Percentiles rank a stretch among this genome's conserved stretches.
Evolutionary conservation across 352 stramenopile genomes (phyloP).

Genomic region (Globisporangium solare): DNA sequence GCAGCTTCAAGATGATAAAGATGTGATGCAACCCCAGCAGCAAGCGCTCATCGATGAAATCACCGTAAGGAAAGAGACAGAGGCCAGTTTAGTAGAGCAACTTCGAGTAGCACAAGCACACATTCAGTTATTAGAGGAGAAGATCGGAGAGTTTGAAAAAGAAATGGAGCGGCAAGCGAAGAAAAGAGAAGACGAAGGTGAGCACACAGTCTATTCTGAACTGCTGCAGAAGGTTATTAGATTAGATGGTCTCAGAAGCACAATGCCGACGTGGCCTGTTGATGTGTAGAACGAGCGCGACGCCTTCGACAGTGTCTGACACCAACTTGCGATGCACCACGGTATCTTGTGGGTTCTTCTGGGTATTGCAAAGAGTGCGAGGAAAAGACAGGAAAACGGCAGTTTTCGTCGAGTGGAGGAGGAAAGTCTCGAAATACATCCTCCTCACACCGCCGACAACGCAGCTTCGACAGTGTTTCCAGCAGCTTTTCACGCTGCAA

Average conservation of each 20-base stretch:
- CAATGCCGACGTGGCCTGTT: constrained; percentile 1
- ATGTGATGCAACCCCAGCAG: neutral
- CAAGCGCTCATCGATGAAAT: constrained; percentile 4
- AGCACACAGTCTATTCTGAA: neutral
- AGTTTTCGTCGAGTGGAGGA: neutral
- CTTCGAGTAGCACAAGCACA: constrained; percentile 15
- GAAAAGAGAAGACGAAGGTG: constrained; percentile 34
- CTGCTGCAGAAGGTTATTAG: neutral
- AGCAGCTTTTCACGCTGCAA: constrained; percentile 17
- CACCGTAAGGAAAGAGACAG: constrained; percentile 3
- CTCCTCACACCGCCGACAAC: constrained; percentile 30
- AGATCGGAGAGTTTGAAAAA: constrained; percentile 37
- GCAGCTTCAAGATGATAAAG: constrained; percentile 5
- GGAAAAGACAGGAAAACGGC: constrained; percentile 18
- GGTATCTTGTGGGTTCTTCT: constrained; percentile 49
- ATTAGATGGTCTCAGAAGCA: too few relatives aligned
- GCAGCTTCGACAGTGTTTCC: constrained; percentile 38
- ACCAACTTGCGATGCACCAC: constrained; percentile 58
- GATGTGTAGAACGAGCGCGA: constrained; percentile 35
- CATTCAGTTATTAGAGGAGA: constrained; percentile 24
- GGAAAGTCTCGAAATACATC: constrained; percentile 6
- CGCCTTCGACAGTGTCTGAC: constrained; percentile 56
- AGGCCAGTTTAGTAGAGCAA: constrained; percentile 18
- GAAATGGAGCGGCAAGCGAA: constrained; percentile 32
- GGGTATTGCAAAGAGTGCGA: constrained; percentile 68